Evolutionary conservation across 2,329 filamentous ascomycete species (phyloP), one percentile per base, ranked within the genome.

Genomic region (Sarocladium oryzae): DNA sequence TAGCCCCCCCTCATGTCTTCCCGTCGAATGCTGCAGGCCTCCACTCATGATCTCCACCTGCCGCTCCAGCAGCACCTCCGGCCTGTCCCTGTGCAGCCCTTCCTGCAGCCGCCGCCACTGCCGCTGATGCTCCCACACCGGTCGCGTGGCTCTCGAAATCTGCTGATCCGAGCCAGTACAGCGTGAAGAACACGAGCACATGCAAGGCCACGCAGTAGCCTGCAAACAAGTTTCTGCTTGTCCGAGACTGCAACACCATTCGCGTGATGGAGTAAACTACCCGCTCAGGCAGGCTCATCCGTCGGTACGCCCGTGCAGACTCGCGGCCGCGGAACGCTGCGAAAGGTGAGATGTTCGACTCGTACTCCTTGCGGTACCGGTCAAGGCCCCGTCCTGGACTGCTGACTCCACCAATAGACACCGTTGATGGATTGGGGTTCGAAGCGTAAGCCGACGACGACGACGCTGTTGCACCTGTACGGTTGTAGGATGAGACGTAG

Each of bases 311-410:
- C 45, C 95, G 78, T 6, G 89, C 86, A 33, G 88, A 91, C 70
- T 99, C 95, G 49, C 92, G 82, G n/a, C 92, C 91, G 40, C 92
- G 79, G 72, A 99, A 99, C 2, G 90, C 90, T 23, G 92, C 91
- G 66, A 99, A 99, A 0, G 93, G 93, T 10, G 90, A 96, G 46
- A 99, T 86, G 62, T 93, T 95, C 37, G 88, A 88, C 71, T 99
- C 93, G 70, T 99, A 99, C 10, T 90, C 89, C 53, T 89, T 86
- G 55, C 88, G 82, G 69, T 99, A 99, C 43, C 90, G 82, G 66
- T 96, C 89, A 51, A 93, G 74, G 13, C 84, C 82, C 50, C 85
- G 78, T 4, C 83, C 85, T 1, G 84, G 82, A 54, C 66, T 74
- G 65, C 76, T 60, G 70, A 80, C 66, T 70, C 81, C 66, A 71